Percentiles rank a stretch among this genome's conserved stretches.
These are phyloP conservation scores for Aspergillus fijiensis DNA, from an alignment of 2,329 filamentous ascomycete genomes.

Conservation along the genomic window DNA sequence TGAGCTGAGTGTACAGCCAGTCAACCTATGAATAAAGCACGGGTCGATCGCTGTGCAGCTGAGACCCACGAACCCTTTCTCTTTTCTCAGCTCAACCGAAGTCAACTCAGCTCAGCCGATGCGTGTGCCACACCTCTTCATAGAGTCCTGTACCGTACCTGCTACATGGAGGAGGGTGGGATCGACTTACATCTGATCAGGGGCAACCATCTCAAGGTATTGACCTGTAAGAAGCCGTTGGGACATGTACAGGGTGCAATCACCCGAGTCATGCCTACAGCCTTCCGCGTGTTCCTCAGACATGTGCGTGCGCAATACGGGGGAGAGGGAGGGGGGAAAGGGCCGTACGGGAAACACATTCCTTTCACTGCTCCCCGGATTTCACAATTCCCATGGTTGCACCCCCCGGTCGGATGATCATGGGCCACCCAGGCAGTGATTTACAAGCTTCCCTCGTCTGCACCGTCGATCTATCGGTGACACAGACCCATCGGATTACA, in stretches of 20 bases:
- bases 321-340: no score
- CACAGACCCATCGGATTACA: background rate
- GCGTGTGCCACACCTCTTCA: background rate
- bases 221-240: background rate
- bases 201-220: background rate
- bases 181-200: background rate
- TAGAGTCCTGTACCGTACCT: no score
- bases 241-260: background rate
- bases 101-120: background rate
- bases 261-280: conserved; percentile 3
- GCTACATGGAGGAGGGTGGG: no score
- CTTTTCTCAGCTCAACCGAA: background rate
- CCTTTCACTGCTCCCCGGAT: conserved; percentile 16
- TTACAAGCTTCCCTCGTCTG: conserved; percentile 9
- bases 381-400: conserved; percentile 1
- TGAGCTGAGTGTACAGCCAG: no score
- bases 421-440: conserved; percentile 11
- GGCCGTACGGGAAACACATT: conserved; percentile 7
- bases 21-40: background rate
- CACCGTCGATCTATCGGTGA: conserved; percentile 13
- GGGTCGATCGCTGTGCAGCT: background rate
- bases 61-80: background rate
- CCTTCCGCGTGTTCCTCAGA: conserved; percentile 11
- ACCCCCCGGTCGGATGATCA: conserved; percentile 7
- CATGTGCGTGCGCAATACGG: conserved; percentile 9